Evolutionary conservation across 805 yeast species (phyloP).

Genomic region (Candida peoriensis): DNA sequence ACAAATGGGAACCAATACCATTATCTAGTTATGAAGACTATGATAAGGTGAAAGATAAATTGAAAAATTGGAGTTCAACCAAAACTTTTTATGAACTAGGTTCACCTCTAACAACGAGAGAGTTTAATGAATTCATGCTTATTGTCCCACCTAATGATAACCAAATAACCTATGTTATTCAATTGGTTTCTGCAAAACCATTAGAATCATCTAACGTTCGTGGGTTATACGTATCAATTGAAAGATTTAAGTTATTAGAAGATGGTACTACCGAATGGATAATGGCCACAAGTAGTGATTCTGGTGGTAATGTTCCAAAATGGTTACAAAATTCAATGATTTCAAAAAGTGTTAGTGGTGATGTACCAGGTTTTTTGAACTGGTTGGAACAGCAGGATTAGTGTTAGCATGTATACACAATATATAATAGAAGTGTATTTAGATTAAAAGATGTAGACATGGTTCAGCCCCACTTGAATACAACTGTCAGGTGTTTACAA

Average conservation of each 20-base stretch:
- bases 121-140: slow-evolving; percentile 33
- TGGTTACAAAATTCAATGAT: slow-evolving; percentile 36
- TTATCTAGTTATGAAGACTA: slow-evolving; percentile 18
- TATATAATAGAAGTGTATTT: too few species aligned
- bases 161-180: slow-evolving; percentile 25
- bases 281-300: slow-evolving; percentile 35
- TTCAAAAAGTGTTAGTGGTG: slow-evolving; percentile 33
- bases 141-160: slow-evolving; percentile 13
- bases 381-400: too few species aligned
- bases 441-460: too few species aligned
- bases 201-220: slow-evolving; percentile 22
- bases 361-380: slow-evolving; percentile 32
- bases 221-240: slow-evolving; percentile 34
- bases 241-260: slow-evolving; percentile 21
- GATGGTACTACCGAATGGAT: slow-evolving; percentile 26
- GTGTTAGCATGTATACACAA: too few species aligned
- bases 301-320: slow-evolving; percentile 36
- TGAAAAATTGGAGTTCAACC: slow-evolving; percentile 25
- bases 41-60: slow-evolving; percentile 3
- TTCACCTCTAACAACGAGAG: slow-evolving; percentile 30
- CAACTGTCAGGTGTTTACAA: too few species aligned
- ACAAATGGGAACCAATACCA: slow-evolving; percentile 20
- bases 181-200: slow-evolving; percentile 26
- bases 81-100: slow-evolving; percentile 33
- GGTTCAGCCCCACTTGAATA: too few species aligned